Conservation (phyloP, 805 yeast genomes). For the Hanseniaspora guilliermondii region DNA sequence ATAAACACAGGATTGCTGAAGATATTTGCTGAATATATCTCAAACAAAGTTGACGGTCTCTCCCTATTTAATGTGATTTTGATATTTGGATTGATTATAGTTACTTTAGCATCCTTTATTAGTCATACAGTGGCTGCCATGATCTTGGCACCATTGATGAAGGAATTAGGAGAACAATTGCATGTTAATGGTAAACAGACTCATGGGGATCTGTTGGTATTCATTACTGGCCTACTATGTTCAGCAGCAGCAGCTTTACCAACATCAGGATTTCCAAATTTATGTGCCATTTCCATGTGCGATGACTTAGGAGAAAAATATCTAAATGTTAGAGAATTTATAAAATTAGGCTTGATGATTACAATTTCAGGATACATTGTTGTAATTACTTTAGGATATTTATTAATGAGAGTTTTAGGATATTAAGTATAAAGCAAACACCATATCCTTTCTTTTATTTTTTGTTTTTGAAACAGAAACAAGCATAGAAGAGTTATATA, state of each 20-base stretch:
- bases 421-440: constrained; percentile 26
- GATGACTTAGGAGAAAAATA: constrained; percentile 89
- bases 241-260: constrained; percentile 97
- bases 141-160: constrained; percentile 79
- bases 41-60: constrained; percentile 49
- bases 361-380: constrained; percentile 62
- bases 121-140: constrained; percentile 96
- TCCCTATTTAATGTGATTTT: constrained; percentile 62
- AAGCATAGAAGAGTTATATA: too few relatives aligned
- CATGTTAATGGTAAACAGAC: constrained; percentile 38
- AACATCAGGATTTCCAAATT: constrained; percentile 95
- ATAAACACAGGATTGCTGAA: constrained; percentile 76
- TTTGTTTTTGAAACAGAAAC: too few relatives aligned
- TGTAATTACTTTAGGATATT: constrained; percentile 68
- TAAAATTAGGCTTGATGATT: constrained; percentile 82
- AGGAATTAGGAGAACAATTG: constrained; percentile 70
- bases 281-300: constrained; percentile 88
- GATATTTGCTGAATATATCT: constrained; percentile 63
- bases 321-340: constrained; percentile 72
- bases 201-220: constrained; percentile 72
- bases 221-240: constrained; percentile 54
- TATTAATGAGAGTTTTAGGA: constrained; percentile 49
- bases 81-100: constrained; percentile 68
- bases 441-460: too few relatives aligned
- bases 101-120: constrained; percentile 84